Evolutionary conservation across 495 filamentous ascomycete genomes (phyloP).

Genomic region (Penicillium goetzii): DNA sequence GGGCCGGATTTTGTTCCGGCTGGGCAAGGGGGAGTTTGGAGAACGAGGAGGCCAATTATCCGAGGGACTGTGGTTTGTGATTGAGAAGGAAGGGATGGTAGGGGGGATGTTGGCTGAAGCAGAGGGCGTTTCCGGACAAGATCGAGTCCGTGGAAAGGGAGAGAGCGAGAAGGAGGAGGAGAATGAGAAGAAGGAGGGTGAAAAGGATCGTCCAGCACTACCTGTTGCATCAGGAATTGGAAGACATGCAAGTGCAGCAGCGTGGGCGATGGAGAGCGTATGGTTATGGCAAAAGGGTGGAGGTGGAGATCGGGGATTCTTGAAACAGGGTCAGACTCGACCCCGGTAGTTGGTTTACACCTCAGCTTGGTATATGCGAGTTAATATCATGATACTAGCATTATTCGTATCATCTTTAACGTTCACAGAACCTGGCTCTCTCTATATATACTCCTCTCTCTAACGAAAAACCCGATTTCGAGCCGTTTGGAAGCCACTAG

Average conservation of each 20-base stretch:
- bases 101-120: constrained; percentile 72
- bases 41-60: constrained; percentile 58
- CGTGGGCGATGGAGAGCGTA: constrained; percentile 86
- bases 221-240: constrained; percentile 40
- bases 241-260: constrained; percentile 66
- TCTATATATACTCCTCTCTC: no score
- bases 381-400: neutral
- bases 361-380: neutral
- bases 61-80: constrained; percentile 71
- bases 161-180: neutral
- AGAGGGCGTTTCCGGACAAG: constrained; percentile 39
- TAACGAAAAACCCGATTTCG: no score
- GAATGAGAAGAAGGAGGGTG: constrained; percentile 25
- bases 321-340: constrained; percentile 42
- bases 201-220: neutral
- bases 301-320: constrained; percentile 51
- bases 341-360: constrained; percentile 27
- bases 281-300: constrained; percentile 91
- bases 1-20: constrained; percentile 79
- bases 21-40: constrained; percentile 81
- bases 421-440: neutral
- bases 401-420: neutral
- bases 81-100: constrained; percentile 78
- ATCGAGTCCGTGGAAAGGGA: constrained; percentile 1
- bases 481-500: no score